Percentiles rank a stretch among this genome's conserved stretches.
Evolutionary conservation across 2,329 filamentous ascomycete genomes (phyloP).

Genomic region (Neophaeococcomyces aloes): DNA sequence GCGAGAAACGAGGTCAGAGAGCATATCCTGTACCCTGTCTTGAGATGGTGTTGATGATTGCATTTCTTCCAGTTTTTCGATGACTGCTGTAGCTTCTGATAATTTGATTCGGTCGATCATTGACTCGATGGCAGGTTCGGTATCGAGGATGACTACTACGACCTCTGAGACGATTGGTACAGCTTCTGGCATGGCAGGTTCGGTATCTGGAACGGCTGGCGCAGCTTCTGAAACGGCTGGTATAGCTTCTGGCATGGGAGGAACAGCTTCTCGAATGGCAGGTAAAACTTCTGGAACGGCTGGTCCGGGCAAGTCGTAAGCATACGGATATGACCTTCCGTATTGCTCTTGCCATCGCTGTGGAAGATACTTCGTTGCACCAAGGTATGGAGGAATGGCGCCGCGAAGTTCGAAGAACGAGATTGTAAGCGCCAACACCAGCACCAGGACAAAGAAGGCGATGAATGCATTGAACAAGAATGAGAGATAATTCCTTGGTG

Average conservation of each 20-base stretch:
- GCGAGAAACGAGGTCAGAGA: constrained; percentile 16
- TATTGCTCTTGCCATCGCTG: constrained; percentile 34
- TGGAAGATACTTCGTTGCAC: constrained; percentile 48
- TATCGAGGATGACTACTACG: constrained; percentile 3
- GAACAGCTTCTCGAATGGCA: too few species aligned
- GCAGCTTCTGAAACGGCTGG: too few species aligned
- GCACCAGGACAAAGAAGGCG: constrained; percentile 49
- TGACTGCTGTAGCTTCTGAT: constrained; percentile 6
- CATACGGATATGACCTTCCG: constrained; percentile 31
- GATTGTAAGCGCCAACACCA: constrained; percentile 54
- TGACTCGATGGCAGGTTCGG: constrained; percentile 1
- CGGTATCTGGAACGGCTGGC: too few species aligned
- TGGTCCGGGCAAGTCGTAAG: constrained; percentile 13
- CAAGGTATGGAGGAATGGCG: constrained; percentile 45
- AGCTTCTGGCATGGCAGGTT: too few species aligned
- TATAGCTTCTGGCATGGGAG: too few species aligned
- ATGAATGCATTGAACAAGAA: constrained; percentile 47
- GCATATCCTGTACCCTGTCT: constrained; percentile 10
- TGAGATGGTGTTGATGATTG: constrained; percentile 3
- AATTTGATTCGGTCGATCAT: constrained; percentile 11
- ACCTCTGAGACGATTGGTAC: too few species aligned
- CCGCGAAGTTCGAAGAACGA: constrained; percentile 52
- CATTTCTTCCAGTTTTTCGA: constrained; percentile 10
- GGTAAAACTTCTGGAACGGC: constrained; percentile 4
- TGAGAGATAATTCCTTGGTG: constrained; percentile 44